A percentile compares a stretch with the other conserved stretches of the same genome.
These are phyloP conservation scores for Trichoderma hamatum DNA, from an alignment of 2,329 filamentous ascomycete species.

Conservation along the genomic window DNA sequence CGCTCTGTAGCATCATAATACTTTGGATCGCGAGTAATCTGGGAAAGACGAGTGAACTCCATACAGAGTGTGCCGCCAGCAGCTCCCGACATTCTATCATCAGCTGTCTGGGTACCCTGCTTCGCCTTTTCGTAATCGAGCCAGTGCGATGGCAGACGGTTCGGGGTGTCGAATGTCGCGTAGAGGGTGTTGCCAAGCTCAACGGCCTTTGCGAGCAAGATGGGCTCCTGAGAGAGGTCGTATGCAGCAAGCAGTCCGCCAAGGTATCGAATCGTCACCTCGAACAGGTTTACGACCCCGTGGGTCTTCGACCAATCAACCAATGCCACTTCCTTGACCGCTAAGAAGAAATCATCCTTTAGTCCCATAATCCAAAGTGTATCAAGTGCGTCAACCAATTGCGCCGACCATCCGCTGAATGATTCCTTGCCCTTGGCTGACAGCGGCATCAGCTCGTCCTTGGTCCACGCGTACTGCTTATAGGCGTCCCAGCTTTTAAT, in stretches of 20 bases:
- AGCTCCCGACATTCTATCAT: slow-evolving; percentile 46
- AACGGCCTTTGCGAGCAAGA: slow-evolving; percentile 53
- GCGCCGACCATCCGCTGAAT: slow-evolving; percentile 61
- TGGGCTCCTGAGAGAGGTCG: slow-evolving; percentile 52
- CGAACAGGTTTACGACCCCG: slow-evolving; percentile 59
- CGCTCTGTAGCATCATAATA: slow-evolving; percentile 77
- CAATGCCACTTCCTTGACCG: slow-evolving; percentile 50
- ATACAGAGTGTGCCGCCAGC: slow-evolving; percentile 68
- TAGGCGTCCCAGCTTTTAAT: slow-evolving; percentile 56
- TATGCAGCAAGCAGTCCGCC: slow-evolving; percentile 57
- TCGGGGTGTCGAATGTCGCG: slow-evolving; percentile 57
- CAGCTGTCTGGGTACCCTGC: slow-evolving; percentile 42
- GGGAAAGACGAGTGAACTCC: slow-evolving; percentile 74
- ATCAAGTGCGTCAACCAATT: slow-evolving; percentile 62
- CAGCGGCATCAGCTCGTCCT: slow-evolving; percentile 58
- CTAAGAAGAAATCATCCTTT: slow-evolving; percentile 57
- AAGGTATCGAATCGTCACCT: slow-evolving; percentile 62
- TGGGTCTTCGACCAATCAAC: slow-evolving; percentile 59
- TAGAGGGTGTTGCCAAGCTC: slow-evolving; percentile 59
- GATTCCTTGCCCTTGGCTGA: slow-evolving; percentile 50
- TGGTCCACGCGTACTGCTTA: slow-evolving; percentile 57
- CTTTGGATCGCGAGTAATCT: slow-evolving; percentile 71
- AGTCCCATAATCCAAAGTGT: slow-evolving; percentile 63
- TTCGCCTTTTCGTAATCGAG: slow-evolving; percentile 49
- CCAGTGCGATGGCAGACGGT: slow-evolving; percentile 53